Base-by-base conservation (phyloP, 2,329 filamentous ascomycete species). In the Trichoderma asperellum region DNA sequence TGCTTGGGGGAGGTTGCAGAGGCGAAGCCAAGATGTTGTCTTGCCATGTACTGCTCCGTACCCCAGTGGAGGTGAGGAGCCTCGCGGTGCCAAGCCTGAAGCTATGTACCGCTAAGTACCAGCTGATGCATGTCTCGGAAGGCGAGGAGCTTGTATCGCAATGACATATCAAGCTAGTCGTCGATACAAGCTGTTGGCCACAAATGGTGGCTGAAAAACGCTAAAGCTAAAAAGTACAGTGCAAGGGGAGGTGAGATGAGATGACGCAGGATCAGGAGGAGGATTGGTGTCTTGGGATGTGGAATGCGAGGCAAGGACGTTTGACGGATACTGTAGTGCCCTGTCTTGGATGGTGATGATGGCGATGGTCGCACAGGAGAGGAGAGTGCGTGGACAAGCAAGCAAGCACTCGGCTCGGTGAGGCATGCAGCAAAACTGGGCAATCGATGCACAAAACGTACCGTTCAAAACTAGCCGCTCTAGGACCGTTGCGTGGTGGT, bases 51-150 rank as follows among this genome's bases (percentile, higher is more conserved):
- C 43, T 10, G 37, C 18, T 18, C 18, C 40, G 40, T 43, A 43
- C 16, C 40, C 8, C 12, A 63, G 18, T 24, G 55, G 49, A 52
- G 27, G 24, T 5, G 12, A 37, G 55, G 35, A 29, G 21, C 35
- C n/a, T 56, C 32, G 34, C 40, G 27, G 27, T 52, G 35, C 55
- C 63, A 49, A 43, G 53, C 21, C 27, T 52, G 63, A 59, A 59
- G 59, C 40, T n/a, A 58, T 59, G 63, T 58, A 59, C 63, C 27
- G 34, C 40, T 35, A 57, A 67, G 55, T 27, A 59, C 63, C 63
- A 67, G 55, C 29, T 67, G 55, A 59, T 67, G 55, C 55, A 37
- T 67, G 63, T 67, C 63, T 67, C 52, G 63, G 55, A 40, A 67
- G 55, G 55, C 37, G 63, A 67, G 55, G 63, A 64, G 49, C 49